These are phyloP conservation scores for Pseudotsuga menziesii DNA, from an alignment of 75 land plant genomes.

Conservation along the genomic window DNA sequence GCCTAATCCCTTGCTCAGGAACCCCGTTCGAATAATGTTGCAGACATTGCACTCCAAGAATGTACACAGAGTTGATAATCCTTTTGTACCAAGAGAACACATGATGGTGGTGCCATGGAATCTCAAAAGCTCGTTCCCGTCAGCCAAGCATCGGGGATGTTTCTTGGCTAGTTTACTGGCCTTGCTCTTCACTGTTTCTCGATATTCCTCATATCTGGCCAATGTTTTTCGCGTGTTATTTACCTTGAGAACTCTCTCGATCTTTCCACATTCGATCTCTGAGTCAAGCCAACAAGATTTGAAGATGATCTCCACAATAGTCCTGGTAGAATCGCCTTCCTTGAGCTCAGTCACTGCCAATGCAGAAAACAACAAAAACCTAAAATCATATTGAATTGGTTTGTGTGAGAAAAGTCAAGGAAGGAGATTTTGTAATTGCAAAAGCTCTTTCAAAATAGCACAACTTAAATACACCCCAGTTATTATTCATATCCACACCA, in stretches of 20 bases:
- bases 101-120: constrained; percentile 74
- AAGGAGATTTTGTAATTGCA: no score
- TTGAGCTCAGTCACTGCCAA: constrained; percentile 72
- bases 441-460: no score
- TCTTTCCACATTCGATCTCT: constrained; percentile 43
- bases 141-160: constrained; percentile 82
- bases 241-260: constrained; percentile 80
- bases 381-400: no score
- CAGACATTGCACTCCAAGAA: constrained; percentile 61
- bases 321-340: constrained; percentile 87
- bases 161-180: constrained; percentile 80
- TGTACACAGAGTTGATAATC: constrained; percentile 53
- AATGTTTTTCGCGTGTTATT: constrained; percentile 72
- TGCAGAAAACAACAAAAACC: not conserved
- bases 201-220: constrained; percentile 71
- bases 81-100: constrained; percentile 62
- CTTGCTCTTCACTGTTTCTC: constrained; percentile 66
- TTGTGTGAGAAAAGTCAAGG: no score
- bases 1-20: constrained; percentile 33
- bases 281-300: constrained; percentile 73
- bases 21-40: constrained; percentile 66
- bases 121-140: constrained; percentile 82
- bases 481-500: no score
- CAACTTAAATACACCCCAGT: no score
- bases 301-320: constrained; percentile 90